phyloP scores from a whole-genome alignment of 2,329 filamentous ascomycete species.

The Calonectria montana region DNA sequence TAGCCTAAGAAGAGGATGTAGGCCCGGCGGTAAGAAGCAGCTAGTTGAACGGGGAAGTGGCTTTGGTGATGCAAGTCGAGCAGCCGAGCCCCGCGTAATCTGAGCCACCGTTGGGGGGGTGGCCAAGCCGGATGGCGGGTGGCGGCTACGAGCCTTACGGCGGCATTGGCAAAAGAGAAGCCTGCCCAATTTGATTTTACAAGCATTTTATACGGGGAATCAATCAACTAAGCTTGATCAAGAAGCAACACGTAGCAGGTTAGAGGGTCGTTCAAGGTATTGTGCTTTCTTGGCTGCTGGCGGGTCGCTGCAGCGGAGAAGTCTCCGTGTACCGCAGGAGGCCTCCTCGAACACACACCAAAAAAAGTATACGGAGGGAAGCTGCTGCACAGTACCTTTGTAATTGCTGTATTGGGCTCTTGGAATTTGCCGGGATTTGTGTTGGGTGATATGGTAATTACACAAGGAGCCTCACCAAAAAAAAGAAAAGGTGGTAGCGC shows the following conservation, averaged over 20 bases:
- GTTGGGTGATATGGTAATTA: not conserved
- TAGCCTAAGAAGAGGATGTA: not conserved
- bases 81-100: not conserved
- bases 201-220: not conserved
- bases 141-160: not conserved
- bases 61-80: not conserved
- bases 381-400: slow-evolving; percentile 5
- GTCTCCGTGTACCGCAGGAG: slow-evolving; percentile 23
- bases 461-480: not conserved
- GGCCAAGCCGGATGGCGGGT: slow-evolving; percentile 9
- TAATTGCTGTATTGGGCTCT: not conserved
- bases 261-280: not conserved
- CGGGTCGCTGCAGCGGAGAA: slow-evolving; percentile 21
- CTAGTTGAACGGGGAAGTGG: not conserved
- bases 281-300: slow-evolving; percentile 19
- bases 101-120: not conserved
- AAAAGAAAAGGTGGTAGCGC: not conserved
- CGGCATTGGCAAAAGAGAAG: not conserved
- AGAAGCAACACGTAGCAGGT: not conserved
- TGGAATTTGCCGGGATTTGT: not conserved
- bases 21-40: slow-evolving; percentile 4
- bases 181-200: not conserved
- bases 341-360: slow-evolving; percentile 20
- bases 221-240: slow-evolving; percentile 10
- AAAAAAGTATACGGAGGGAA: not conserved